Evolutionary conservation across 495 filamentous ascomycete species (phyloP).

Genomic region (Podospora pseudoanserina): DNA sequence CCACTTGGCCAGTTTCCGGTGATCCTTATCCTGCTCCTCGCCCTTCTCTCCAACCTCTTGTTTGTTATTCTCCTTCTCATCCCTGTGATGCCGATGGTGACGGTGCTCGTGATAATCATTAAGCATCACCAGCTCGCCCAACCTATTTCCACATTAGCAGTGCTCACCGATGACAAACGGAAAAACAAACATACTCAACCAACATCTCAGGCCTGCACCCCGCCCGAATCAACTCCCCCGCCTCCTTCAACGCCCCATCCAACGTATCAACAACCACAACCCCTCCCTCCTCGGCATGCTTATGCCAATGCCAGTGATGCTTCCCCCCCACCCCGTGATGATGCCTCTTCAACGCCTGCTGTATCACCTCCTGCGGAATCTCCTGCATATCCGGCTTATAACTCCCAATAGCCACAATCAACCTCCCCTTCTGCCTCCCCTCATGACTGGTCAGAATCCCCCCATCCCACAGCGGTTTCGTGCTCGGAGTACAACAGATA

Average conservation of each 20-base stretch:
- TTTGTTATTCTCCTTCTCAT: slow-evolving; percentile 26
- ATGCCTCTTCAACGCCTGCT: slow-evolving; percentile 57
- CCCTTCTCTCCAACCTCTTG: background rate
- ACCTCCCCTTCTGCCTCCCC: slow-evolving; percentile 68
- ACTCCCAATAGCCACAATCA: slow-evolving; percentile 76
- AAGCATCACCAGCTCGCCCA: slow-evolving; percentile 74
- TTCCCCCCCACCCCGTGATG: slow-evolving; percentile 50
- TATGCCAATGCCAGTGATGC: slow-evolving; percentile 53
- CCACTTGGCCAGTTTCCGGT: slow-evolving; percentile 61
- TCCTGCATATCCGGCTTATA: slow-evolving; percentile 87
- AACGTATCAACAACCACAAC: slow-evolving; percentile 85
- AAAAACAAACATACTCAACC: slow-evolving; percentile 56
- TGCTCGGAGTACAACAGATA: slow-evolving; percentile 62
- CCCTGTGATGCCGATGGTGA: slow-evolving; percentile 2
- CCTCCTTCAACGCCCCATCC: slow-evolving; percentile 74
- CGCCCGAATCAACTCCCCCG: slow-evolving; percentile 83
- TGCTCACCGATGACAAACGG: background rate
- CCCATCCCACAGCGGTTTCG: slow-evolving; percentile 48
- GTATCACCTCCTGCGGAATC: slow-evolving; percentile 69
- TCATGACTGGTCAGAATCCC: slow-evolving; percentile 60
- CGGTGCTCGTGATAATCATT: slow-evolving; percentile 8
- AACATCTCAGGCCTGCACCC: slow-evolving; percentile 66
- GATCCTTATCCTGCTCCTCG: slow-evolving; percentile 9
- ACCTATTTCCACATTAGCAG: slow-evolving; percentile 33
- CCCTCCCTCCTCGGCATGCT: slow-evolving; percentile 56